These are phyloP conservation scores for Naegleria lovaniensis DNA, from an alignment of 208 protist species.

Conservation along the genomic window DNA sequence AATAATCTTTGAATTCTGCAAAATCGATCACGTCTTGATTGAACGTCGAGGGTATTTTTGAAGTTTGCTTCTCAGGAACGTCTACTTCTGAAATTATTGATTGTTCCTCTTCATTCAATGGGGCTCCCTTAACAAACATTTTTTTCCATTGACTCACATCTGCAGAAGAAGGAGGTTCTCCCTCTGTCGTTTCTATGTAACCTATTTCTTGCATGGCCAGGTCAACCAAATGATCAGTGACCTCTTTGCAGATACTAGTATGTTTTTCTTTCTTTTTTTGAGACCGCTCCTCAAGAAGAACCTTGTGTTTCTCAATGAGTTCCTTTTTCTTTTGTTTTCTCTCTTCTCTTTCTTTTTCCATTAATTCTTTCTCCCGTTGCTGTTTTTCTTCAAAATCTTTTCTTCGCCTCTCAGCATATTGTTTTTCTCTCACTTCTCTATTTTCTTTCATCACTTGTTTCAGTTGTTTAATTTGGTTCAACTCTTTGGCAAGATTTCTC, in stretches of 20 bases:
- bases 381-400: conserved; percentile 3
- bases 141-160: neutral
- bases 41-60: neutral
- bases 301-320: neutral
- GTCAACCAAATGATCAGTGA: neutral
- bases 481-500: neutral
- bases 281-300: neutral
- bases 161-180: neutral
- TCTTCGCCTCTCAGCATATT: neutral
- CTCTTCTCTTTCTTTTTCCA: neutral
- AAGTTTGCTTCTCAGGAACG: neutral
- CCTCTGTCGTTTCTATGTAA: neutral
- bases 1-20: neutral
- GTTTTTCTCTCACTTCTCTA: neutral
- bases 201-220: neutral
- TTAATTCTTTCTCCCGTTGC: neutral
- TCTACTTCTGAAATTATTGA: neutral
- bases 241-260: neutral
- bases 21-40: neutral
- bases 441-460: conserved; percentile 10
- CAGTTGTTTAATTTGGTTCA: neutral
- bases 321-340: neutral
- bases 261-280: conserved; percentile 11
- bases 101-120: neutral
- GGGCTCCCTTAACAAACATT: neutral